Evolutionary conservation across 805 yeast species (phyloP).

Genomic region (Candida tallmaniae): DNA sequence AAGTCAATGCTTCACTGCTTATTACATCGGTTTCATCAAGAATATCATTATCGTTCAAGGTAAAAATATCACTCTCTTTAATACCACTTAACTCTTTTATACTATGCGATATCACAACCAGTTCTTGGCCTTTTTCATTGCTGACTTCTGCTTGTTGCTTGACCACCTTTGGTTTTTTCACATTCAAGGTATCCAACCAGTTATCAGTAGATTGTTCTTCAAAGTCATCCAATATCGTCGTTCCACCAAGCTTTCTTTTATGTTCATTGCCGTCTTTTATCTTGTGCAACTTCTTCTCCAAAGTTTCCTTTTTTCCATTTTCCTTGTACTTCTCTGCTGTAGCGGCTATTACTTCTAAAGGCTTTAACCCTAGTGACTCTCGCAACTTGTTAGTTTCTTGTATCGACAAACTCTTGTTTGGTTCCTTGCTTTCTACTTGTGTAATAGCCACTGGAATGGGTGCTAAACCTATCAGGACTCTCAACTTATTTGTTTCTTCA

Average conservation of each 20-base stretch:
- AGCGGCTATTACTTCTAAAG: slow-evolving; percentile 30
- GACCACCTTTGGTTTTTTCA: slow-evolving; percentile 1
- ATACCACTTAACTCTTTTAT: slow-evolving; percentile 33
- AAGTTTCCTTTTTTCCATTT: slow-evolving; percentile 6
- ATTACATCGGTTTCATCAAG: slow-evolving; percentile 31
- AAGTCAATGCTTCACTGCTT: slow-evolving; percentile 31
- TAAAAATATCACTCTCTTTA: slow-evolving; percentile 46
- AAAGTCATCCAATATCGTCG: slow-evolving; percentile 20
- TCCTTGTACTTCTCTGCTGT: too few relatives aligned
- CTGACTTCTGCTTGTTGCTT: not conserved
- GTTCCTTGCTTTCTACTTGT: slow-evolving; percentile 2
- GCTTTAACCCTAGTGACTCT: slow-evolving; percentile 48
- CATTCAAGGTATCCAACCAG: slow-evolving; percentile 32
- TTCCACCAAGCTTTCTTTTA: slow-evolving; percentile 18
- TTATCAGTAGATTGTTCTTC: slow-evolving; percentile 32
- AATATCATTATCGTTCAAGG: slow-evolving; percentile 49
- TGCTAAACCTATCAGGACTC: slow-evolving; percentile 35
- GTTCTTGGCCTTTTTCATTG: not conserved
- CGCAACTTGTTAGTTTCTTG: slow-evolving; percentile 58
- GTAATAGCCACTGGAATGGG: slow-evolving; percentile 23
- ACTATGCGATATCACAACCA: slow-evolving; percentile 39
- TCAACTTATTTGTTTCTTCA: slow-evolving; percentile 41
- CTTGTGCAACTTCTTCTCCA: slow-evolving; percentile 13
- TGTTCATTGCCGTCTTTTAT: slow-evolving; percentile 17
- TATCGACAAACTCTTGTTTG: slow-evolving; percentile 21